Conservation (phyloP, 2,329 filamentous ascomycete species). For the Cladosporium sphaerospermum region DNA sequence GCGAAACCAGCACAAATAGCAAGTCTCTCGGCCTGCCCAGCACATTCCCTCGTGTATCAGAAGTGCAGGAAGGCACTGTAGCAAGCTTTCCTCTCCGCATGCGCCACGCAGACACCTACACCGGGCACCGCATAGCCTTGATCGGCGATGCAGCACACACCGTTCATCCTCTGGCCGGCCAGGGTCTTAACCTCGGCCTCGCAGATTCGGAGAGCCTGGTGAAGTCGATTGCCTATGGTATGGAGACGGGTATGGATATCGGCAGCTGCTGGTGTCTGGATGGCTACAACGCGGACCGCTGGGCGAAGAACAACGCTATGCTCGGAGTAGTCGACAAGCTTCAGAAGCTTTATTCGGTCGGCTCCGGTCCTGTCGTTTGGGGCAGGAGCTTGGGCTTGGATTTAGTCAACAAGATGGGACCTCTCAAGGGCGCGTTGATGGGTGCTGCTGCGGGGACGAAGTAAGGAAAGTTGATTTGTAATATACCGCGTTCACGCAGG, state of each 20-base stretch:
- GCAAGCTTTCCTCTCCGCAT: slow-evolving; percentile 88
- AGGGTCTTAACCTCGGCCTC: slow-evolving; percentile 90
- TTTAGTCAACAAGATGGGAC: slow-evolving; percentile 66
- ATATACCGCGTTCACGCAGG: no score
- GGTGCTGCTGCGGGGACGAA: slow-evolving; percentile 46
- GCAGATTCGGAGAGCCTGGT: slow-evolving; percentile 78
- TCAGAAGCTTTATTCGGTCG: slow-evolving; percentile 84
- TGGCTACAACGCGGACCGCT: slow-evolving; percentile 72
- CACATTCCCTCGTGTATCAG: slow-evolving; percentile 51
- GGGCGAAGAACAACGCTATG: slow-evolving; percentile 70
- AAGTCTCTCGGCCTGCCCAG: slow-evolving; percentile 32
- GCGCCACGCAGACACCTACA: slow-evolving; percentile 91
- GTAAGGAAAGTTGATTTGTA: background rate
- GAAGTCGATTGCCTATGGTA: slow-evolving; percentile 66
- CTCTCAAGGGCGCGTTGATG: slow-evolving; percentile 84
- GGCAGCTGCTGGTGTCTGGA: slow-evolving; percentile 74
- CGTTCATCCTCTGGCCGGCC: slow-evolving; percentile 87
- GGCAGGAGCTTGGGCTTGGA: slow-evolving; percentile 70
- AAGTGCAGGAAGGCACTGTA: slow-evolving; percentile 70
- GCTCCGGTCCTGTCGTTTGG: slow-evolving; percentile 71
- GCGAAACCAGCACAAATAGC: slow-evolving; percentile 62
- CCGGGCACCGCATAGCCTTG: slow-evolving; percentile 80
- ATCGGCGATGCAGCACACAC: slow-evolving; percentile 94
- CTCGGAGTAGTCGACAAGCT: slow-evolving; percentile 81
- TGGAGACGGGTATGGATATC: slow-evolving; percentile 79